These are phyloP conservation scores for Nemania diffusa DNA, from an alignment of 2,329 filamentous ascomycete genomes.

Conservation along the genomic window DNA sequence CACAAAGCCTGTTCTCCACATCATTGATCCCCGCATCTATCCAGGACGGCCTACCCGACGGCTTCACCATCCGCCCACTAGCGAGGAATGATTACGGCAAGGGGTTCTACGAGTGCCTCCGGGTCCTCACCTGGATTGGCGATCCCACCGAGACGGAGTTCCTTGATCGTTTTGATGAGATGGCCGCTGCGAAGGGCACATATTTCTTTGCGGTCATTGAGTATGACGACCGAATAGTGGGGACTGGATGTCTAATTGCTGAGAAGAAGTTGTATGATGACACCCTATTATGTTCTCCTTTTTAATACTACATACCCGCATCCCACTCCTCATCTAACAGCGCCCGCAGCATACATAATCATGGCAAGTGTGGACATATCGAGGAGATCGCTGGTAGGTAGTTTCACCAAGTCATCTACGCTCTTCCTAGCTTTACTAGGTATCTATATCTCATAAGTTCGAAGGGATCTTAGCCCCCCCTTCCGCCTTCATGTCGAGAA, in stretches of 20 bases:
- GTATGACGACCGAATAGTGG: slow-evolving; percentile 71
- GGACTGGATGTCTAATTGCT: slow-evolving; percentile 78
- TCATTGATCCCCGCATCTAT: slow-evolving; percentile 73
- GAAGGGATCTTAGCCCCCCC: too few species aligned
- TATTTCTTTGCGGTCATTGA: slow-evolving; percentile 80
- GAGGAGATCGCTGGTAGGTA: slow-evolving; percentile 75
- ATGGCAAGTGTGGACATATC: slow-evolving; percentile 79
- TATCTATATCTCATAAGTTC: neutral
- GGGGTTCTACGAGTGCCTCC: slow-evolving; percentile 79
- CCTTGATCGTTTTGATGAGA: slow-evolving; percentile 70
- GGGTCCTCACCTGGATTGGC: slow-evolving; percentile 80
- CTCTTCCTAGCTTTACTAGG: neutral
- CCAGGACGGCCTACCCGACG: slow-evolving; percentile 68
- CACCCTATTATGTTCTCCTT: neutral
- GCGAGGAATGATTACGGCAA: slow-evolving; percentile 72
- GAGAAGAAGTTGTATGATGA: slow-evolving; percentile 78
- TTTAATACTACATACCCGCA: neutral
- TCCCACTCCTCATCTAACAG: neutral
- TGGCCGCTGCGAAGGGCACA: slow-evolving; percentile 52
- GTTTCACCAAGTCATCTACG: neutral
- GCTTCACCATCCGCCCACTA: slow-evolving; percentile 77
- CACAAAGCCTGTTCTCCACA: slow-evolving; percentile 67
- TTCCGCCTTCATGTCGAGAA: neutral
- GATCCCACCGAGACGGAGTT: slow-evolving; percentile 67
- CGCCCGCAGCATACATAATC: slow-evolving; percentile 67